phyloP scores from a whole-genome alignment of 2,329 filamentous ascomycete genomes.

The Claviceps monticola region DNA sequence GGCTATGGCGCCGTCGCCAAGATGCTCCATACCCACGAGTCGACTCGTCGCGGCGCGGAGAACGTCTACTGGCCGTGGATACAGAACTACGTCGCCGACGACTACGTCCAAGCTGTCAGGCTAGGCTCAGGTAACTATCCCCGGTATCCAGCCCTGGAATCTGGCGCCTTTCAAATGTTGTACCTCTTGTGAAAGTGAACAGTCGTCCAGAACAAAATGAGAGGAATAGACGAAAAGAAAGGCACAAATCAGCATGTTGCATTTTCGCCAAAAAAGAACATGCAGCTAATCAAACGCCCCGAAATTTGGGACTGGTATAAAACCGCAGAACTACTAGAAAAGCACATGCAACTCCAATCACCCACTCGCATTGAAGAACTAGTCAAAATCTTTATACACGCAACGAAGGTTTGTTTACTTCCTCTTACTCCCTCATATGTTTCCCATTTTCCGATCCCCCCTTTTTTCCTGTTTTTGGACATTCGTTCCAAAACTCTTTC shows the following conservation, averaged over 20 bases:
- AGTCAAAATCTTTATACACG: conserved; percentile 70
- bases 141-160: background rate
- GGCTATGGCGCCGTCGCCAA: conserved; percentile 73
- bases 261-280: background rate
- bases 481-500: too few relatives aligned
- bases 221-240: background rate
- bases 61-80: conserved; percentile 88
- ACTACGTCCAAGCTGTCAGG: conserved; percentile 60
- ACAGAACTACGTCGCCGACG: conserved; percentile 69
- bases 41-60: conserved; percentile 40
- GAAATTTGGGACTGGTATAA: background rate
- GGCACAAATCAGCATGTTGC: background rate
- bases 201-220: background rate
- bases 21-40: conserved; percentile 49
- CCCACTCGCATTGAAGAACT: conserved; percentile 67
- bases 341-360: conserved; percentile 58
- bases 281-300: background rate
- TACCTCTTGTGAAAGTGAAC: too few relatives aligned
- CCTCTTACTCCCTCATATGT: background rate
- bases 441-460: too few relatives aligned
- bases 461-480: too few relatives aligned
- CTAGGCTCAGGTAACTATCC: conserved; percentile 48
- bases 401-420: conserved; percentile 52
- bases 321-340: conserved; percentile 55
- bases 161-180: too few relatives aligned